A percentile compares a stretch with the other conserved stretches of the same genome.
phyloP scores from a whole-genome alignment of 2,329 filamentous ascomycete genomes.

The Phaeosphaeriaceae sp. region DNA sequence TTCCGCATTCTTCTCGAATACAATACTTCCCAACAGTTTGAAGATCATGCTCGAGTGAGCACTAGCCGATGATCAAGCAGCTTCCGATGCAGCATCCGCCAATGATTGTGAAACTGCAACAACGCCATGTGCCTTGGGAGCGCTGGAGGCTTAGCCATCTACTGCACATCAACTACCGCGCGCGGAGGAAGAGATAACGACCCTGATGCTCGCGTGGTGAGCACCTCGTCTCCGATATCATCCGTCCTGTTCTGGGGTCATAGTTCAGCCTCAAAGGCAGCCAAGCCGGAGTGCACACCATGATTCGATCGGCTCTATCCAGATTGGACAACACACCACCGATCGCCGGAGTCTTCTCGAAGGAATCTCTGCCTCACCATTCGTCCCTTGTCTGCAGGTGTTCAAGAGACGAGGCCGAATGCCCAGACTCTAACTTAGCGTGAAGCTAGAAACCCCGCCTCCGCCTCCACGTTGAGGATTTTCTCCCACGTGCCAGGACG shows the following conservation, averaged over 20 bases:
- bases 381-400: conserved; percentile 8
- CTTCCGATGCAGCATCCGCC: neutral
- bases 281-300: conserved; percentile 19
- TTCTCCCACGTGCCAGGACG: conserved; percentile 6
- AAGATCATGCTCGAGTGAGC: neutral
- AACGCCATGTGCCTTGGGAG: neutral
- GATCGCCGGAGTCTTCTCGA: neutral
- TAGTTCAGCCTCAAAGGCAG: conserved; percentile 5
- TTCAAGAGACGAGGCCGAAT: neutral
- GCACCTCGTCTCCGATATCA: conserved; percentile 15
- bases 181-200: conserved; percentile 4
- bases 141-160: neutral
- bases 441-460: conserved; percentile 16
- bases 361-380: conserved; percentile 9
- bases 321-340: conserved; percentile 16
- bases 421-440: conserved; percentile 1
- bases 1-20: conserved; percentile 13
- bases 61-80: neutral
- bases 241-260: conserved; percentile 14
- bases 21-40: neutral
- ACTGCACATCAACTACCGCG: conserved; percentile 1
- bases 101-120: neutral
- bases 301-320: conserved; percentile 18
- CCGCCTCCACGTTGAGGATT: conserved; percentile 3
- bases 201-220: conserved; percentile 3